These are phyloP conservation scores for Chaetomium strumarium DNA, from an alignment of 2,329 filamentous ascomycete genomes.

Conservation along the genomic window DNA sequence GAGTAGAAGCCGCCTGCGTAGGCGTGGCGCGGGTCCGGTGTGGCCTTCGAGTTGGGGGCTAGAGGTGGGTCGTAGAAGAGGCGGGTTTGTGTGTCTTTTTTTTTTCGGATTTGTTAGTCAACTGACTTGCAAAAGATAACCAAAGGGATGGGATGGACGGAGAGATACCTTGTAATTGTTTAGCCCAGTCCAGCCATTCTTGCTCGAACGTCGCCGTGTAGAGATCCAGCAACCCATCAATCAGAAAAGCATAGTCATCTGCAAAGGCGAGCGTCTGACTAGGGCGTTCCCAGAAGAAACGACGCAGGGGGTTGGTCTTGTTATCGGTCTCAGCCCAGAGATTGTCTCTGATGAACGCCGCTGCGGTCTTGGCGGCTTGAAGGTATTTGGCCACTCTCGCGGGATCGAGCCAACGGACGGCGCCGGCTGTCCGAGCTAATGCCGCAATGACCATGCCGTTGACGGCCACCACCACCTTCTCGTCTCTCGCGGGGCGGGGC, in stretches of 20 bases:
- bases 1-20: conserved; percentile 65
- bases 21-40: conserved; percentile 28
- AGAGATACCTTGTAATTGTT: conserved; percentile 64
- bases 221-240: conserved; percentile 74
- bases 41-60: conserved; percentile 30
- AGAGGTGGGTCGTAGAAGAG: conserved; percentile 66
- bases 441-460: conserved; percentile 85
- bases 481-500: conserved; percentile 71
- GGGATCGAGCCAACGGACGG: conserved; percentile 56
- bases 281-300: conserved; percentile 61
- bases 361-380: conserved; percentile 60
- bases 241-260: conserved; percentile 90
- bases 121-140: background rate
- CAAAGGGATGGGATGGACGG: background rate
- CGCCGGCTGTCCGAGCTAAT: conserved; percentile 67
- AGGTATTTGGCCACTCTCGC: conserved; percentile 57
- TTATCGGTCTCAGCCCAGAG: conserved; percentile 60
- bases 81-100: conserved; percentile 61
- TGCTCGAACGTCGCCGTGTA: conserved; percentile 79
- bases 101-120: background rate
- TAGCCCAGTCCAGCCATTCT: conserved; percentile 71
- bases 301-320: conserved; percentile 54
- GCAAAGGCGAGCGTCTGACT: conserved; percentile 70
- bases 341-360: conserved; percentile 63
- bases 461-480: conserved; percentile 81